Evolutionary conservation across 306 rosid species (phyloP), one percentile per base, ranked within the genome.

Genomic region (Vigna mungo): DNA sequence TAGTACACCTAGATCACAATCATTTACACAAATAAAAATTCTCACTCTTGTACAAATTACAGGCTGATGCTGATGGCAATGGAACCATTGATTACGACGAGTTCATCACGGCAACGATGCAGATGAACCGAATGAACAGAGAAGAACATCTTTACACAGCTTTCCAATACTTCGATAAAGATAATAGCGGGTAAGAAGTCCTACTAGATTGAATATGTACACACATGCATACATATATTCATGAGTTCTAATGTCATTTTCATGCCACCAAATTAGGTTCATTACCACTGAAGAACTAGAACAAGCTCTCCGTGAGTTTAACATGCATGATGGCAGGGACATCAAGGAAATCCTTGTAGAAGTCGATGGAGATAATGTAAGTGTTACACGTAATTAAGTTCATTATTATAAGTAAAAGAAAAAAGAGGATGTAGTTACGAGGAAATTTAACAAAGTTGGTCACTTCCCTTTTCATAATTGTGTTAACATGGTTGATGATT

Each of bases 41-140:
- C 68, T 81, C 49, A 60, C 20, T 63, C 13, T 52, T 44, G 13
- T 10, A 10, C 9, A 41, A 76, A 60, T 82, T 61, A 32, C 71
- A 94, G 98, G 99, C 99, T 56, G 99, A 95, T 84, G 99, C 93
- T 7, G 99, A 95, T 81, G 97, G 99, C 16, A 87, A 95, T 65
- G 99, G 99, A 63, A 83, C 88, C 32, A 95, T 95, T 79, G 97
- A 95, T 79, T 95, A 92, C 15, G 96, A 91, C 17, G 99, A 95
- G 72, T 95, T 95, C 91, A 95, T 95, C 80, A 90, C 97, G 21
- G 99, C 99, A 74, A 95, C 99, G 25, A 91, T 95, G 97, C 97
- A 90, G 70, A 39, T 95, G 89, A 92, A 95, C 84, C 72, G 97
- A 81, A 85, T 90, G 97, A 95, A 95, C 60, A 89, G 93, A 88